Evolutionary conservation across 108 stramenopile genomes (phyloP), one percentile per base, ranked within the genome.

Genomic region (Nitzschia sp.): DNA sequence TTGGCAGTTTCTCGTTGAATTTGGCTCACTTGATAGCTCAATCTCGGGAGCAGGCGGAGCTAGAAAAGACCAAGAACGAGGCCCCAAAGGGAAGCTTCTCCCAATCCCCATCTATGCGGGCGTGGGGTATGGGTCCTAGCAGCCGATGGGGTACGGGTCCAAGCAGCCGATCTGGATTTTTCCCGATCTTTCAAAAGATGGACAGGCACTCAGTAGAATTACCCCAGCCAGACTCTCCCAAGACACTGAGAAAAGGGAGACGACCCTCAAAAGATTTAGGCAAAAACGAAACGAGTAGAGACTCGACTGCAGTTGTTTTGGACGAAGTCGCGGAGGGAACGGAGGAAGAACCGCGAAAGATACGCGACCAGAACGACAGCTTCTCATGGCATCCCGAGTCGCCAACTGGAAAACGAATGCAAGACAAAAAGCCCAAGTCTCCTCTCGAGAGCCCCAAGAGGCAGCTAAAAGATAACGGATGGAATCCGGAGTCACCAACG

Each of bases 1-100:
- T 77, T 2, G 81, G 81, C 2, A 38, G 65, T 5, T 73, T 73
- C 54, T 17, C 72, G 27, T 66, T 77, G 32, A 82, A 82, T 49
- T 45, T 82, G n/a, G 71, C 60, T 24, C 30, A 32, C 3, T 36
- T 82, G 29, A 59, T 82, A 13, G n/a, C 17, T 25, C 42, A 73
- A 30, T 71, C 69, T 25, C 67, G 66, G 38, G 36, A 15, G 3
- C 1, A 26, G 24, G 51, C 1, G 4, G 27, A 57, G 3, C 46
- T 53, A 51, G 47, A 38, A 47, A 32, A 57, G 21, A 57, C 49
- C 38, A 42, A 42, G 38, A 9, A 6, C 13, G 38, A 42, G 38
- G 6, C 6, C 38, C 38, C 38, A 9, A 42, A 13, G 6, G 38
- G 6, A 9, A 13, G 6, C 13, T 13, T 6, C 6, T 9, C 9